Conservation (phyloP, 768 basidiomycete species). For the Auricularia sp. region DNA sequence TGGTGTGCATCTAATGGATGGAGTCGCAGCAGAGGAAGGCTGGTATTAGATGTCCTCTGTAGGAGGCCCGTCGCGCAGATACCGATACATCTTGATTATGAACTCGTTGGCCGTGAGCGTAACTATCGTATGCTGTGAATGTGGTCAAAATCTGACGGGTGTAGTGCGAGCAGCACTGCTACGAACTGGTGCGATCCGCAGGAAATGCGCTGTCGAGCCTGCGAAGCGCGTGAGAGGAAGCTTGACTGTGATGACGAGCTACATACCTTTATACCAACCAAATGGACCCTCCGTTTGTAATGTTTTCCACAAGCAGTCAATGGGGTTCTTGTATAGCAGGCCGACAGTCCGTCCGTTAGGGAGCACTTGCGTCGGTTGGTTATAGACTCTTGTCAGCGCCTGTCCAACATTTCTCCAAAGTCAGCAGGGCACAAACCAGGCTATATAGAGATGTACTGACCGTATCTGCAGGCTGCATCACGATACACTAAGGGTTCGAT, state of each 20-base stretch:
- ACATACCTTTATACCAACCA: conserved; percentile 90
- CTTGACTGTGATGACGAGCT: neutral
- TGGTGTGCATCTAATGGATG: neutral
- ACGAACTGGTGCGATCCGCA: conserved; percentile 90
- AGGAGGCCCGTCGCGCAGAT: neutral
- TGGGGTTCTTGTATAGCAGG: conserved; percentile 77
- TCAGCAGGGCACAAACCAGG: too few species aligned
- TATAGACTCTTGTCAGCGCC: conserved; percentile 91
- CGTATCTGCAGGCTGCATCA: conserved; percentile 93
- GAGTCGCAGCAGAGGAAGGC: neutral
- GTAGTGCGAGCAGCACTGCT: conserved; percentile 18
- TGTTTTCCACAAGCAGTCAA: conserved; percentile 97
- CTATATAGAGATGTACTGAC: conserved; percentile 27
- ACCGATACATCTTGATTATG: conserved; percentile 26
- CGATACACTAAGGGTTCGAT: conserved; percentile 45
- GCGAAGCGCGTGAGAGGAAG: neutral
- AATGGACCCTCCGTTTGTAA: conserved; percentile 76
- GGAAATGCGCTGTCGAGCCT: conserved; percentile 90
- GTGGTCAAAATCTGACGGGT: too few species aligned
- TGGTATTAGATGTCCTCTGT: neutral
- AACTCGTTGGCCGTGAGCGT: conserved; percentile 84
- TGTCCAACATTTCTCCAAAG: conserved; percentile 14
- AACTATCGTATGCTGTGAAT: conserved; percentile 48
- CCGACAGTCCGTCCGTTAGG: conserved; percentile 67
- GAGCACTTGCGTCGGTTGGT: conserved; percentile 71